These are phyloP conservation scores for Backusella morwellensis DNA, from an alignment of 192 early-diverging fungal species.

Conservation along the genomic window DNA sequence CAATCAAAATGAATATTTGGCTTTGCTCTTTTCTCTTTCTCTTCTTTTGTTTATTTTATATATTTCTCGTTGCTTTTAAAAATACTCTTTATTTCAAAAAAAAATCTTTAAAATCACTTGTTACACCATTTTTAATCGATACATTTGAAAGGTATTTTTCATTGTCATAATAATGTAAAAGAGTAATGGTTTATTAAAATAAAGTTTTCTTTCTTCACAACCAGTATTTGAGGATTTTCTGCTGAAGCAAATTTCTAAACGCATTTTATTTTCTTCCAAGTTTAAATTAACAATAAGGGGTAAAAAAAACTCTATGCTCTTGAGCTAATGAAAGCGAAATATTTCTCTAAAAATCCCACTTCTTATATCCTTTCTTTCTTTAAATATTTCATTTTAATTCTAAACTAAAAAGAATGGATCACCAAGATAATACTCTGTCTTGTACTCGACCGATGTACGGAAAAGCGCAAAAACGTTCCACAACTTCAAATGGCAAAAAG, in stretches of 20 bases:
- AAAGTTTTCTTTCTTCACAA: not conserved
- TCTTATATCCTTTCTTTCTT: not conserved
- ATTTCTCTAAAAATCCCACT: not conserved
- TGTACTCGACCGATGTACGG: not conserved
- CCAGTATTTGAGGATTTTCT: not conserved
- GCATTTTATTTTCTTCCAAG: not conserved
- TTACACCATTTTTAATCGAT: not conserved
- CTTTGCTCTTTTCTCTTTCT: not conserved
- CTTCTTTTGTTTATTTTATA: not conserved
- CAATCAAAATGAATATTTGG: not conserved
- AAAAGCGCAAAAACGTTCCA: not conserved
- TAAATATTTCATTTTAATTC: not conserved
- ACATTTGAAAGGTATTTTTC: conserved; percentile 7
- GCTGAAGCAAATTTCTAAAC: not conserved
- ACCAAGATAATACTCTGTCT: not conserved
- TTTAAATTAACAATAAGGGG: not conserved
- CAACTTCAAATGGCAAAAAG: not conserved
- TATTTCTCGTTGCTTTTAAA: too few relatives aligned
- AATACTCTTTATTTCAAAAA: not conserved
- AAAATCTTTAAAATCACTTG: not conserved
- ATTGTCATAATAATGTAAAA: not conserved
- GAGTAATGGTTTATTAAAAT: not conserved
- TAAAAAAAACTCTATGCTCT: not conserved
- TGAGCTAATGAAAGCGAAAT: not conserved
- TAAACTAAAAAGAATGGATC: not conserved